These are phyloP conservation scores for Cladophialophora psammophila DNA, from an alignment of 2,329 filamentous ascomycete species.

Conservation along the genomic window DNA sequence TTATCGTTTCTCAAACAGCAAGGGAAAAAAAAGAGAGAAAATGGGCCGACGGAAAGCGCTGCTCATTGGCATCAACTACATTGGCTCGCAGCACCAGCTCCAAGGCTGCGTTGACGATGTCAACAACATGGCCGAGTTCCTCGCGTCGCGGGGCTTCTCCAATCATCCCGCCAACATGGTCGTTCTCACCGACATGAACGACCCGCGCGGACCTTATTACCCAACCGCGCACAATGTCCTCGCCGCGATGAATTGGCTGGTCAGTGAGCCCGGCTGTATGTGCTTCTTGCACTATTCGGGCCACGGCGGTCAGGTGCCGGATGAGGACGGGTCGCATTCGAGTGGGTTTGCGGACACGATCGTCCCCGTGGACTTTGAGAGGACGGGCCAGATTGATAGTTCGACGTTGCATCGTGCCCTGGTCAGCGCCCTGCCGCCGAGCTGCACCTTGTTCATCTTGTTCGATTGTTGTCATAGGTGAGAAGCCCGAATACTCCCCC, in stretches of 20 bases:
- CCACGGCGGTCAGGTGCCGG: constrained; percentile 63
- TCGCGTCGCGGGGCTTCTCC: constrained; percentile 55
- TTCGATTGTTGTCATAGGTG: constrained; percentile 67
- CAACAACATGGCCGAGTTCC: constrained; percentile 56
- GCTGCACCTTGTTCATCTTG: constrained; percentile 44
- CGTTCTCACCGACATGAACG: constrained; percentile 52
- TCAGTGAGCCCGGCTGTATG: constrained; percentile 43
- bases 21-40: not conserved
- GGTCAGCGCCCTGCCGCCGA: constrained; percentile 54
- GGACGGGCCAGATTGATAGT: constrained; percentile 62
- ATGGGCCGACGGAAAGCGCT: constrained; percentile 52
- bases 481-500: constrained; percentile 33
- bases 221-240: constrained; percentile 56
- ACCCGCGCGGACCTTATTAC: constrained; percentile 56
- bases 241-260: constrained; percentile 66
- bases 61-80: constrained; percentile 63
- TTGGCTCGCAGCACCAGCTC: constrained; percentile 52
- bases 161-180: constrained; percentile 53
- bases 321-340: constrained; percentile 39
- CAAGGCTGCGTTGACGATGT: constrained; percentile 60
- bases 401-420: constrained; percentile 46
- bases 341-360: constrained; percentile 58
- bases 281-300: constrained; percentile 66
- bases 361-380: constrained; percentile 61
- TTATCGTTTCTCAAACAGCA: too few relatives aligned